phyloP scores from a whole-genome alignment of 352 stramenopile species.

The Phytophthora pini region DNA sequence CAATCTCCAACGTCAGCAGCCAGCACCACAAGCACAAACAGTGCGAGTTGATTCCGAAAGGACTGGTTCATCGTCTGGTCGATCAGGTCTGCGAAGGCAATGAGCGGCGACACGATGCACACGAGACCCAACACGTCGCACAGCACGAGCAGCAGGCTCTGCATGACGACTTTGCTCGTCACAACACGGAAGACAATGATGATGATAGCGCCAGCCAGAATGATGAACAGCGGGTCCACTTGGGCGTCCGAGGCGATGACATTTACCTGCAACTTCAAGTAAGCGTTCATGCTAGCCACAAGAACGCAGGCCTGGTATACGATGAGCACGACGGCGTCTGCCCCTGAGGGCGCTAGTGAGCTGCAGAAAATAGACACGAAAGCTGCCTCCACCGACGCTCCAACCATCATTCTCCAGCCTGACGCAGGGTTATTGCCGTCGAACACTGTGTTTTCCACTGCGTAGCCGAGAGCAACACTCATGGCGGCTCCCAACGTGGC shows the following conservation, averaged over 20 bases:
- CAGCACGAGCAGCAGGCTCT: slow-evolving; percentile 49
- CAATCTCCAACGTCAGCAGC: slow-evolving; percentile 50
- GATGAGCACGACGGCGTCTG: slow-evolving; percentile 48
- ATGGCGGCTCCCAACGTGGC: slow-evolving; percentile 21
- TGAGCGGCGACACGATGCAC: slow-evolving; percentile 47
- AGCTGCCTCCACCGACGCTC: slow-evolving; percentile 32
- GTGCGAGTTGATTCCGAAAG: slow-evolving; percentile 47
- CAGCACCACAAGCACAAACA: slow-evolving; percentile 57
- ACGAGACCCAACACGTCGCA: slow-evolving; percentile 51
- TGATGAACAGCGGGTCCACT: slow-evolving; percentile 54
- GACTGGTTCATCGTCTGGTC: slow-evolving; percentile 40
- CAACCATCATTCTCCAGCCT: slow-evolving; percentile 49
- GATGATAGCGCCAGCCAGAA: slow-evolving; percentile 45
- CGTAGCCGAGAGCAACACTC: slow-evolving; percentile 31
- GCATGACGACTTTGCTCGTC: slow-evolving; percentile 59
- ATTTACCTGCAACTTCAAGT: slow-evolving; percentile 47
- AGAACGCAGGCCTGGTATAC: slow-evolving; percentile 58
- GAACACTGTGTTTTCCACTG: slow-evolving; percentile 39
- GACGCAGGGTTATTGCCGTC: slow-evolving; percentile 12
- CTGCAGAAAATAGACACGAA: slow-evolving; percentile 45
- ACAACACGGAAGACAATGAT: slow-evolving; percentile 56
- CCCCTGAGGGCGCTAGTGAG: slow-evolving; percentile 40
- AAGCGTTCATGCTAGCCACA: slow-evolving; percentile 58
- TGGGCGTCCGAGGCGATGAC: slow-evolving; percentile 40
- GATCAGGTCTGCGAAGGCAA: slow-evolving; percentile 53